Conservation (phyloP, 163 green algal genomes). For the Scenedesmus sp. region DNA sequence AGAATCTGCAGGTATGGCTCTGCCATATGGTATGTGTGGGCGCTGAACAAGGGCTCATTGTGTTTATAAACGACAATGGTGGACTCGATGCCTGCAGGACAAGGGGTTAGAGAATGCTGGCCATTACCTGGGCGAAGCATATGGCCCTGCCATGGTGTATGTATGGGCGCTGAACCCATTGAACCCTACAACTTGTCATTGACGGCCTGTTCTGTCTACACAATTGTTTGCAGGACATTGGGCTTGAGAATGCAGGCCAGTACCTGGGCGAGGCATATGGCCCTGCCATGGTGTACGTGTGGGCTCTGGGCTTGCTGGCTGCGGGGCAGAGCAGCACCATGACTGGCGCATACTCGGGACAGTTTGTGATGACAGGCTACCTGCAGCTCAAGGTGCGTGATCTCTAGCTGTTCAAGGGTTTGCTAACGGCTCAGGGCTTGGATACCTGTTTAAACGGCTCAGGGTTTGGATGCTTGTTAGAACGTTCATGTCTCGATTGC, state of each 20-base stretch:
- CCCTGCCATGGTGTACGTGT: conserved; percentile 24
- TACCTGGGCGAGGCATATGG: conserved; percentile 83
- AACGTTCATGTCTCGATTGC: no score
- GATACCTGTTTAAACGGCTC: no score
- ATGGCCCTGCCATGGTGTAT: conserved; percentile 60
- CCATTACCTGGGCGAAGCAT: conserved; percentile 76
- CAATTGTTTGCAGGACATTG: conserved; percentile 72
- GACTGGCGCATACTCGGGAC: conserved; percentile 81
- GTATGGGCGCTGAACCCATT: conserved; percentile 47
- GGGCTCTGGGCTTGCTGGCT: conserved; percentile 86
- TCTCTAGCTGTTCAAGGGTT: background rate
- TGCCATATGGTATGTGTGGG: no score
- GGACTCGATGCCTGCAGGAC: conserved; percentile 50
- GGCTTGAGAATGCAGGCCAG: conserved; percentile 85
- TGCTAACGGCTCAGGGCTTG: no score
- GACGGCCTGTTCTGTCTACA: no score
- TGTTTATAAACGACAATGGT: no score
- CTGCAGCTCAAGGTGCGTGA: conserved; percentile 73
- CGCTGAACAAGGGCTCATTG: no score
- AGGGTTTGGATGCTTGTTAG: no score
- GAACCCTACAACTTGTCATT: no score
- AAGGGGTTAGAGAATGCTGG: conserved; percentile 90
- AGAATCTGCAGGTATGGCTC: no score
- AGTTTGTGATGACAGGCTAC: conserved; percentile 94
- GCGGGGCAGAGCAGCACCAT: conserved; percentile 90